Conservation (phyloP, 371 early-diverging fungal species). For the Mortierella sp. region DNA sequence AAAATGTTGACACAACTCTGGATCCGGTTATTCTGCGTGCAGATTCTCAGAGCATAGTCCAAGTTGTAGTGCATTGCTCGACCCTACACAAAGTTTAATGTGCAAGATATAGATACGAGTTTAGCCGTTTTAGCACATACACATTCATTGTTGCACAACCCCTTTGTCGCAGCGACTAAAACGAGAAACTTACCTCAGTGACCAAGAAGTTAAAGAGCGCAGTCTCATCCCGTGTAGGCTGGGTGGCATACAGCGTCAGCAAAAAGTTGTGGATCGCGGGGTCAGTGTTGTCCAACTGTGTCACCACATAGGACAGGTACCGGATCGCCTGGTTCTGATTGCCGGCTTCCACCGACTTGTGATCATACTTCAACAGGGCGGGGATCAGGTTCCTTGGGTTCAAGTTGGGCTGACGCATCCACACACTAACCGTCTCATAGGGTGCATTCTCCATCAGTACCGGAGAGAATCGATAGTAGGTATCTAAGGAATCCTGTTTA, state of each 20-base stretch:
- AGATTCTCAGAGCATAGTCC: slow-evolving; percentile 90
- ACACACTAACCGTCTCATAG: slow-evolving; percentile 82
- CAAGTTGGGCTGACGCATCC: slow-evolving; percentile 87
- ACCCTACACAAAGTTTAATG: slow-evolving; percentile 59
- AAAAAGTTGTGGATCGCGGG: slow-evolving; percentile 93
- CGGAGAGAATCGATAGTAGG: slow-evolving; percentile 91
- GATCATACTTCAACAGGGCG: slow-evolving; percentile 85
- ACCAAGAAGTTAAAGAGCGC: slow-evolving; percentile 78
- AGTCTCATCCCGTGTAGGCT: slow-evolving; percentile 75
- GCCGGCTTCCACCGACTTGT: slow-evolving; percentile 49
- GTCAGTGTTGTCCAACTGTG: slow-evolving; percentile 83
- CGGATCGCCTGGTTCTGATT: slow-evolving; percentile 88
- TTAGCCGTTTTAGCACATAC: not conserved
- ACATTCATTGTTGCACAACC: not conserved
- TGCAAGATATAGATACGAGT: not conserved
- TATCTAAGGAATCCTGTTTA: slow-evolving; percentile 78
- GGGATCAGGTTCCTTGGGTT: slow-evolving; percentile 91
- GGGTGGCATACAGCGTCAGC: slow-evolving; percentile 85
- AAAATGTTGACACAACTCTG: slow-evolving; percentile 90
- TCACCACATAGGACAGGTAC: slow-evolving; percentile 88
- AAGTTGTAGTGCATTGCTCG: slow-evolving; percentile 84
- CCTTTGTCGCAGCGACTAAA: not conserved
- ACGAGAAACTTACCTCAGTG: slow-evolving; percentile 65
- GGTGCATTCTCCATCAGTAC: slow-evolving; percentile 88
- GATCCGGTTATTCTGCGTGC: slow-evolving; percentile 79